phyloP scores from a whole-genome alignment of 352 stramenopile species.

The Blastocystis hominis region DNA sequence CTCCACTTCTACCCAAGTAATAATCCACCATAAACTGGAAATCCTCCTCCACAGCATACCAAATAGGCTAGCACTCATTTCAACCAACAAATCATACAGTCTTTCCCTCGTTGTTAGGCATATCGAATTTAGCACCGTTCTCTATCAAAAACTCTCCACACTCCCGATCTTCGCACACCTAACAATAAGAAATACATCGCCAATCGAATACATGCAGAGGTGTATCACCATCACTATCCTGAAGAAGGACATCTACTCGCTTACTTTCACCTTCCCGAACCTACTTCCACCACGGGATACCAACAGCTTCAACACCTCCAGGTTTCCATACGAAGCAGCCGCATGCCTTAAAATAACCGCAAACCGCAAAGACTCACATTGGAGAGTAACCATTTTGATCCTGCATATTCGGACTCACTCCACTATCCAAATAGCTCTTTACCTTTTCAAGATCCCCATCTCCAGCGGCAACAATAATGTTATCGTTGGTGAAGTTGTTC shows the following conservation, averaged over 20 bases:
- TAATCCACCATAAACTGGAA: neutral
- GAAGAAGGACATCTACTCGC: constrained; percentile 23
- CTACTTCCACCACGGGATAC: neutral
- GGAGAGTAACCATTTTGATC: neutral
- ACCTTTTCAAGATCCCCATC: neutral
- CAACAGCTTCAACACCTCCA: neutral
- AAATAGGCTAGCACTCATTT: neutral
- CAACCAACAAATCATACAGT: neutral
- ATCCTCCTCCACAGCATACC: constrained; percentile 32
- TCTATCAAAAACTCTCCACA: neutral
- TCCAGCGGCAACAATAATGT: neutral
- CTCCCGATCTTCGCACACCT: constrained; percentile 1
- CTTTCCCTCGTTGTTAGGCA: constrained; percentile 18
- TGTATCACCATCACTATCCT: constrained; percentile 6
- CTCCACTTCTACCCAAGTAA: neutral
- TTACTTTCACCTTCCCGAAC: neutral
- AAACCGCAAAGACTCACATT: neutral
- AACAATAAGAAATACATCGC: neutral
- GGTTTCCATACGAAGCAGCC: neutral
- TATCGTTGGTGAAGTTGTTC: neutral
- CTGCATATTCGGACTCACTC: constrained; percentile 30
- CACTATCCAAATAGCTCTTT: neutral
- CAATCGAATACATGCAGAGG: neutral
- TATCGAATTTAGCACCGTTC: neutral
- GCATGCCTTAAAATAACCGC: neutral